These are phyloP conservation scores for Diutina catenulata DNA, from an alignment of 1,139 yeast genomes.

Conservation along the genomic window DNA sequence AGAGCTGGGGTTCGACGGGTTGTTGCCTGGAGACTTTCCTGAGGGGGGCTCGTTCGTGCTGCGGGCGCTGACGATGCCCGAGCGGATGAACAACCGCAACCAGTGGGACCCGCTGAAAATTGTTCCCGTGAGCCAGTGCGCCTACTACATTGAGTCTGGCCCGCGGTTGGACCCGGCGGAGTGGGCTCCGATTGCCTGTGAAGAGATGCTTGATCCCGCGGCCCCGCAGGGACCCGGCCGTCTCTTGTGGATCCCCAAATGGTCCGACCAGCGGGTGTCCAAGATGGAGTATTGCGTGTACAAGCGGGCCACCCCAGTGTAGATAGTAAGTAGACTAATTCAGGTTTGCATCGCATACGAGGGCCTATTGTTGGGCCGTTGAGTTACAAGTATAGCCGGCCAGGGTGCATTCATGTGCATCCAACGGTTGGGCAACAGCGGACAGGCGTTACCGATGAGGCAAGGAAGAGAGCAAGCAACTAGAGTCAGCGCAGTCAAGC, in stretches of 20 bases:
- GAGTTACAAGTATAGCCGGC: no score
- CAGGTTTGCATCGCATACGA: no score
- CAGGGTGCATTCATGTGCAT: no score
- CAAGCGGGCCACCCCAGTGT: conserved; percentile 7
- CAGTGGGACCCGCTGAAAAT: conserved; percentile 44
- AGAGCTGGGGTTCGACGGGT: conserved; percentile 71
- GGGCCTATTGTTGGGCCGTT: no score
- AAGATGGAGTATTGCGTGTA: conserved; percentile 36
- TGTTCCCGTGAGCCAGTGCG: conserved; percentile 33
- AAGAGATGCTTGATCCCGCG: conserved; percentile 36
- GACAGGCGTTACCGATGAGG: no score
- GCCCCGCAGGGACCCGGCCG: conserved; percentile 35
- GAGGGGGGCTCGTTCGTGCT: conserved; percentile 23
- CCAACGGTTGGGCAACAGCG: no score
- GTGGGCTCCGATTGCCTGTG: conserved; percentile 35
- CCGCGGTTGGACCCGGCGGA: conserved; percentile 7
- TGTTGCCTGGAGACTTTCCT: conserved; percentile 76
- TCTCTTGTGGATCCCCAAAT: conserved; percentile 31
- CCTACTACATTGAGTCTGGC: conserved; percentile 45
- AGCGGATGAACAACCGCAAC: conserved; percentile 65
- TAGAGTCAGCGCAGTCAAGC: no score
- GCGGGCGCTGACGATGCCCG: conserved; percentile 35
- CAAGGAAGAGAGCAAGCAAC: no score
- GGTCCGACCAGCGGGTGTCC: conserved; percentile 18
- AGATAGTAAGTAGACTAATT: no score